Percentiles rank a stretch among this genome's conserved stretches.
These are phyloP conservation scores for Cicer yamashitae DNA, from an alignment of 306 rosid species.

Conservation along the genomic window DNA sequence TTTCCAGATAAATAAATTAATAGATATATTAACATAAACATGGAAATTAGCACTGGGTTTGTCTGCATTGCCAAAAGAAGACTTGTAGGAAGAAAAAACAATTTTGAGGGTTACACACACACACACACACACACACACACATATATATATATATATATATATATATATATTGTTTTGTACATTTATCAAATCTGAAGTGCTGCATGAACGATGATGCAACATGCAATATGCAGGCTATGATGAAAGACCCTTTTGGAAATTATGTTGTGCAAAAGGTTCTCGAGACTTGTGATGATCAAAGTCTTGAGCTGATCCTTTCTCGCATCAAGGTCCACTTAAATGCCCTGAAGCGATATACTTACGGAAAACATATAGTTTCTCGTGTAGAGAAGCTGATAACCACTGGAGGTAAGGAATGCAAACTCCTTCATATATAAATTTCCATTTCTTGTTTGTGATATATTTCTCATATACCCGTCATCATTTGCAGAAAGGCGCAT, in stretches of 20 bases:
- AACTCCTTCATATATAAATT: constrained; percentile 30
- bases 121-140: too few species aligned
- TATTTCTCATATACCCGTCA: constrained; percentile 29
- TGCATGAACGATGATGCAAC: constrained; percentile 37
- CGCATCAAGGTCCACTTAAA: constrained; percentile 95
- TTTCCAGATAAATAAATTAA: not conserved
- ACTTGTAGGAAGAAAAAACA: not conserved
- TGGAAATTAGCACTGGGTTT: too few species aligned
- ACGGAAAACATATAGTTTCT: constrained; percentile 92
- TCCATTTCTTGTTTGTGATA: not conserved
- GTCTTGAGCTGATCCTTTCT: constrained; percentile 87
- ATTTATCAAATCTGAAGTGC: constrained; percentile 3
- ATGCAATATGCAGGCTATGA: constrained; percentile 78
- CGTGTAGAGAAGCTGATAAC: constrained; percentile 97
- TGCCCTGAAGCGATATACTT: constrained; percentile 87
- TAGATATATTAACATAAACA: not conserved
- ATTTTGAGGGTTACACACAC: not conserved
- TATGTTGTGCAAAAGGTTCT: constrained; percentile 97
- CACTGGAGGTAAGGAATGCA: constrained; percentile 74
- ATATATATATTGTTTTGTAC: constrained; percentile 3
- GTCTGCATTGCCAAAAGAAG: not conserved
- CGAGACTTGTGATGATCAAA: constrained; percentile 87
- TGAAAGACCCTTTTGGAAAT: constrained; percentile 98
- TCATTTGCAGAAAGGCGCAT: constrained; percentile 89
- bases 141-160: too few species aligned